A percentile compares a stretch with the other conserved stretches of the same genome.
Conservation (phyloP, 2,329 filamentous ascomycete species). For the Colletotrichum sp. region DNA sequence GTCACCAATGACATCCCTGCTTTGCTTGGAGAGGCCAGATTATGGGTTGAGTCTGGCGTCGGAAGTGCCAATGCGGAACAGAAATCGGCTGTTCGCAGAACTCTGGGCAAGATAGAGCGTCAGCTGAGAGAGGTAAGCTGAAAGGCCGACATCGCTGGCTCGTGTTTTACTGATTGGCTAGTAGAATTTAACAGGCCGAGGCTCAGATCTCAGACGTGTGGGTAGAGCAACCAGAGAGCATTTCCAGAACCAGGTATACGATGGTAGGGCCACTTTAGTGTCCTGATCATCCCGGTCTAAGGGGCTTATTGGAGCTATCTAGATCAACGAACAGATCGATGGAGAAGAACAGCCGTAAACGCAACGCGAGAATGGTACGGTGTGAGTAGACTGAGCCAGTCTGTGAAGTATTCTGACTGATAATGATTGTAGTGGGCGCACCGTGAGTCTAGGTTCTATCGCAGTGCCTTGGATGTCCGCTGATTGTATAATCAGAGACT, state of each 20-base stretch:
- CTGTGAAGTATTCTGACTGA: not conserved
- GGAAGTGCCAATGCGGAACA: conserved; percentile 40
- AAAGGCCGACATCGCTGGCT: not conserved
- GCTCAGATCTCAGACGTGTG: not conserved
- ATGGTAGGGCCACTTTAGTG: not conserved
- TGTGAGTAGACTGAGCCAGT: conserved; percentile 33
- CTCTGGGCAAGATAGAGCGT: conserved; percentile 35
- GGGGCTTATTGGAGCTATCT: not conserved
- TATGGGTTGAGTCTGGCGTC: conserved; percentile 50
- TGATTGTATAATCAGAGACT: conserved; percentile 23
- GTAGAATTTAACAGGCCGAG: not conserved
- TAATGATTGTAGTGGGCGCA: not conserved
- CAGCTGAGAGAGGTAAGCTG: conserved; percentile 34
- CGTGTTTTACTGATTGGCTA: not conserved
- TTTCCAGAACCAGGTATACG: not conserved
- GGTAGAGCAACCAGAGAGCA: not conserved
- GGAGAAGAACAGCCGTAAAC: conserved; percentile 30
- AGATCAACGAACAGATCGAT: conserved; percentile 16
- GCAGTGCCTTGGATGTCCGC: not conserved
- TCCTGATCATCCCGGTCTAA: not conserved
- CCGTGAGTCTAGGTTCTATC: not conserved
- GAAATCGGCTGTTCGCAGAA: conserved; percentile 35
- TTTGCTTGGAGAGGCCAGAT: conserved; percentile 41
- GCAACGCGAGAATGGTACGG: conserved; percentile 35
- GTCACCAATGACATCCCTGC: conserved; percentile 45